A percentile compares a stretch with the other conserved stretches of the same genome.
These are phyloP conservation scores for Fusarium sp. DNA, from an alignment of 2,329 filamentous ascomycete species.

Conservation along the genomic window DNA sequence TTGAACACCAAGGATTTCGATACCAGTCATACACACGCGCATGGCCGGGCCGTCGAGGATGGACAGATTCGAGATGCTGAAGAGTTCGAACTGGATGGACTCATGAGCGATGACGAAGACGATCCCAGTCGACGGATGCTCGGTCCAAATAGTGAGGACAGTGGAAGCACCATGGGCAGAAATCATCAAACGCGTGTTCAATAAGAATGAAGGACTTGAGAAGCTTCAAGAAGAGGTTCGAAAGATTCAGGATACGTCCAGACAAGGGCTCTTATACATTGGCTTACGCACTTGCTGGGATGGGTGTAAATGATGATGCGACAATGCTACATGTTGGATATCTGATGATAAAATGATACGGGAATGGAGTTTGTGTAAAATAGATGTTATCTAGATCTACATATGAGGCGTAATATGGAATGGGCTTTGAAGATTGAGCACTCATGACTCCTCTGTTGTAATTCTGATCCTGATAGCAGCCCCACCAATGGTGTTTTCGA, in stretches of 20 bases:
- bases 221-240: not conserved
- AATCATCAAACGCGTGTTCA: slow-evolving; percentile 41
- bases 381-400: slow-evolving; percentile 5
- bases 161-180: slow-evolving; percentile 47
- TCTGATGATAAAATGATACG: not conserved
- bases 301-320: slow-evolving; percentile 1
- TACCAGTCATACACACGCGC: slow-evolving; percentile 48
- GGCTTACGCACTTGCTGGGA: not conserved
- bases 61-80: slow-evolving; percentile 78
- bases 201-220: not conserved
- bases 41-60: slow-evolving; percentile 55
- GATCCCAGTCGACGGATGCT: slow-evolving; percentile 56
- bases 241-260: not conserved
- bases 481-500: slow-evolving; percentile 24
- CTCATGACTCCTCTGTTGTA: not conserved
- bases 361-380: not conserved
- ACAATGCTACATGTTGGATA: not conserved
- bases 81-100: slow-evolving; percentile 89
- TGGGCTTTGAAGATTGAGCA: not conserved
- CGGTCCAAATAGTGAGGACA: slow-evolving; percentile 16
- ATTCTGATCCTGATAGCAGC: not conserved
- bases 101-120: slow-evolving; percentile 89
- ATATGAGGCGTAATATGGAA: not conserved
- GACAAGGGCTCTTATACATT: not conserved
- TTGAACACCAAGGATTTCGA: slow-evolving; percentile 48